Percentiles rank a stretch among this genome's conserved stretches.
Conservation (phyloP, 345 rosid species). For the Linum tenue region DNA sequence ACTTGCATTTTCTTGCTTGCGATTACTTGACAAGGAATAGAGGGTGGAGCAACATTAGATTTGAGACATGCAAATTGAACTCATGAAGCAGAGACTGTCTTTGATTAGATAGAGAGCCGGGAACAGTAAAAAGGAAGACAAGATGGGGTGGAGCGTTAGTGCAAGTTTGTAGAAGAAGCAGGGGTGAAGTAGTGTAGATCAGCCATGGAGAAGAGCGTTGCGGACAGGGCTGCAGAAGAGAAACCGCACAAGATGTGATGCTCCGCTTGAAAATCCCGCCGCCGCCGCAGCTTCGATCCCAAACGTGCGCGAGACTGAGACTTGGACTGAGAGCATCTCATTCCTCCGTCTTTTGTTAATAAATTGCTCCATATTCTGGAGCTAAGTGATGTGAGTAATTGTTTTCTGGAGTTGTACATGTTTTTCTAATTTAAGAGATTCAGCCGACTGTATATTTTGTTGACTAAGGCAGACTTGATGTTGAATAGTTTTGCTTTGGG, state of each 20-base stretch:
- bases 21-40: too few relatives aligned
- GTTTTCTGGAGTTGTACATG: too few relatives aligned
- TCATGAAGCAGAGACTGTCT: too few relatives aligned
- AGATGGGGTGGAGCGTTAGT: background rate
- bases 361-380: conserved; percentile 66
- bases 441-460: too few relatives aligned
- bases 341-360: conserved; percentile 46
- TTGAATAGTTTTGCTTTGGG: too few relatives aligned
- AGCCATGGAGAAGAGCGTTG: conserved; percentile 29
- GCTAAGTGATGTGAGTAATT: conserved; percentile 42
- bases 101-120: too few relatives aligned
- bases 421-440: too few relatives aligned
- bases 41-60: too few relatives aligned
- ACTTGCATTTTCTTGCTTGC: too few relatives aligned
- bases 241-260: conserved; percentile 50
- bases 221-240: conserved; percentile 18
- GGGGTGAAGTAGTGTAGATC: conserved; percentile 44
- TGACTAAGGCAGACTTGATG: too few relatives aligned
- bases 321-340: too few relatives aligned
- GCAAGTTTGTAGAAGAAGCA: conserved; percentile 2
- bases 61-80: too few relatives aligned
- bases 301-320: conserved; percentile 39
- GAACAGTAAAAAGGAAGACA: background rate
- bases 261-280: conserved; percentile 58
- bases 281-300: conserved; percentile 39